phyloP scores from a whole-genome alignment of 164 flowering plant species.

The Hamamelis virginiana region DNA sequence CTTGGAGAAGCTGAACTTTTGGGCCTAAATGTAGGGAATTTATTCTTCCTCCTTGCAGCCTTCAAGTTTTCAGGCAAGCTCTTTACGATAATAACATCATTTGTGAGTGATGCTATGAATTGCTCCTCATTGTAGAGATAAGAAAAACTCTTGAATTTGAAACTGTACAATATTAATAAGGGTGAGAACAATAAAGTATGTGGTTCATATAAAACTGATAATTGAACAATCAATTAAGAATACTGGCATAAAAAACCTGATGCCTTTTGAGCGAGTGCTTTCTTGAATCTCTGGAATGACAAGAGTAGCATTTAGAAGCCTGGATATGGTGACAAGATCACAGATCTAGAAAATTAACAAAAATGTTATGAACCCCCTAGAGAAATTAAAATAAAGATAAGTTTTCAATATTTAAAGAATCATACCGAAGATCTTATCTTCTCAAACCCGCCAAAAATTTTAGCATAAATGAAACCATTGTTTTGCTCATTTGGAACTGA shows the following conservation, averaged over 20 bases:
- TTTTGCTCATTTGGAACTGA: constrained; percentile 63
- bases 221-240: background rate
- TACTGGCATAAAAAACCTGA: constrained; percentile 52
- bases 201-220: background rate
- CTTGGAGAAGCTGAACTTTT: constrained; percentile 59
- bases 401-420: constrained; percentile 5
- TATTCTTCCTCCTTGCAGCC: constrained; percentile 61
- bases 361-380: constrained; percentile 36
- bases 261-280: constrained; percentile 76
- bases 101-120: constrained; percentile 71
- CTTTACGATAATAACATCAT: constrained; percentile 70
- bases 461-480: constrained; percentile 94
- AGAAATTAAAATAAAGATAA: constrained; percentile 13
- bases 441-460: constrained; percentile 88
- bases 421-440: constrained; percentile 85
- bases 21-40: constrained; percentile 67
- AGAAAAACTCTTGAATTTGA: constrained; percentile 84
- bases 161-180: constrained; percentile 44
- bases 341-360: constrained; percentile 71
- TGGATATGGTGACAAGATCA: constrained; percentile 90
- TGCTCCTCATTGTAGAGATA: constrained; percentile 90
- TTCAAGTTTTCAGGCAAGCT: constrained; percentile 68
- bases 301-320: constrained; percentile 97
- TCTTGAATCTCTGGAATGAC: constrained; percentile 96
- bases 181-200: background rate